These are phyloP conservation scores for Exophiala xenobiotica DNA, from an alignment of 2,329 filamentous ascomycete genomes.

Conservation along the genomic window DNA sequence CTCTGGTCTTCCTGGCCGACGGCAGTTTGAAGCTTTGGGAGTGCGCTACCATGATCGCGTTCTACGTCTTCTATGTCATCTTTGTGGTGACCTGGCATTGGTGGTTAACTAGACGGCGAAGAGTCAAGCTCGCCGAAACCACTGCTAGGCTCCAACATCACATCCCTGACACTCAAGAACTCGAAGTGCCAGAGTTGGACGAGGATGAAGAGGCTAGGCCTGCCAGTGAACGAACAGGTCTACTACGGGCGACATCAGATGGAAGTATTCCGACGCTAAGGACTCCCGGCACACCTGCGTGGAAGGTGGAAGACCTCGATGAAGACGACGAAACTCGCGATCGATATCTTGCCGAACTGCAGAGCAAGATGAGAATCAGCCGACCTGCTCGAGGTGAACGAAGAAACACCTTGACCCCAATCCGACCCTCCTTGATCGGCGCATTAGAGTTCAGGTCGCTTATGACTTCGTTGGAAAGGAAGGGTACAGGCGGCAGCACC, in stretches of 20 bases:
- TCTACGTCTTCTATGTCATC: slow-evolving; percentile 85
- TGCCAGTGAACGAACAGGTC: slow-evolving; percentile 45
- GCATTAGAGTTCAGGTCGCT: slow-evolving; percentile 92
- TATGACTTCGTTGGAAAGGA: slow-evolving; percentile 79
- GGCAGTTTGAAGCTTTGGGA: slow-evolving; percentile 85
- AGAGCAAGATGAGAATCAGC: slow-evolving; percentile 87
- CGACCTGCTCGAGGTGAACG: slow-evolving; percentile 65
- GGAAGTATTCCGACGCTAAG: slow-evolving; percentile 66
- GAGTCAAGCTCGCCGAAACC: slow-evolving; percentile 63
- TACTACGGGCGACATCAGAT: slow-evolving; percentile 50
- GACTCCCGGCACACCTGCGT: slow-evolving; percentile 47
- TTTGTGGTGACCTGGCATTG: slow-evolving; percentile 93
- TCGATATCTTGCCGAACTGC: slow-evolving; percentile 72
- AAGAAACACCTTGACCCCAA: slow-evolving; percentile 75
- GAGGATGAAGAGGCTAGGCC: slow-evolving; percentile 55
- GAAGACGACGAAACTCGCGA: slow-evolving; percentile 57
- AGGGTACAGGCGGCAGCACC: slow-evolving; percentile 63
- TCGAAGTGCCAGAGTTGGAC: slow-evolving; percentile 55
- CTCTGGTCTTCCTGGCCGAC: slow-evolving; percentile 82
- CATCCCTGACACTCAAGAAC: slow-evolving; percentile 58
- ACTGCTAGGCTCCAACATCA: slow-evolving; percentile 74
- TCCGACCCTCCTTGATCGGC: slow-evolving; percentile 88
- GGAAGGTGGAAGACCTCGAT: slow-evolving; percentile 56
- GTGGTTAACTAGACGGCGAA: slow-evolving; percentile 66
- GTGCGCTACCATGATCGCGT: slow-evolving; percentile 82